phyloP scores from a whole-genome alignment of 2,329 filamentous ascomycete species.

The Talaromyces sp. region DNA sequence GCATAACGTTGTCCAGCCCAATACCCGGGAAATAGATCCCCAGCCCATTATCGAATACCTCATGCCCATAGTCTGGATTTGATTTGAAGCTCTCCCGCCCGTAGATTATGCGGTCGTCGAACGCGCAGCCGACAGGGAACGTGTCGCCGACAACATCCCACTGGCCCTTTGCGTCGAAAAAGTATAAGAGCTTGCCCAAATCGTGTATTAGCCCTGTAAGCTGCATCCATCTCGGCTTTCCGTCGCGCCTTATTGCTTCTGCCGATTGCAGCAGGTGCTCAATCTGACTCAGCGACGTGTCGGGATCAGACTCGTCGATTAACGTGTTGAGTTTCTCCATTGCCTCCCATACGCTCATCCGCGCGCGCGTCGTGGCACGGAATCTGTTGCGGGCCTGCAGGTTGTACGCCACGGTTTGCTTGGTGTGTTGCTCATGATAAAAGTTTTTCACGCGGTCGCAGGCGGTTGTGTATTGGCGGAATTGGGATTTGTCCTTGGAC shows the following conservation, averaged over 20 bases:
- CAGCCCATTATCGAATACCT: conserved; percentile 69
- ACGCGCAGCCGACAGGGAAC: conserved; percentile 46
- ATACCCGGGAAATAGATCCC: conserved; percentile 79
- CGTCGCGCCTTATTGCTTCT: conserved; percentile 80
- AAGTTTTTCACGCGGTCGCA: conserved; percentile 83
- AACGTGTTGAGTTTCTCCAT: conserved; percentile 90
- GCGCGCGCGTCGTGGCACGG: conserved; percentile 62
- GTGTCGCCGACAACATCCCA: conserved; percentile 82
- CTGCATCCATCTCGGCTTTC: conserved; percentile 50
- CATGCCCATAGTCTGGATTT: conserved; percentile 71
- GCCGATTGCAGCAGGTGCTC: conserved; percentile 85
- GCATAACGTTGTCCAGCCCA: conserved; percentile 82
- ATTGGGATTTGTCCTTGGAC: conserved; percentile 73
- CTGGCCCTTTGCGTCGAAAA: conserved; percentile 73
- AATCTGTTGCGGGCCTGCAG: conserved; percentile 72
- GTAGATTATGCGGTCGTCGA: conserved; percentile 73
- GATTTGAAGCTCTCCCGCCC: conserved; percentile 66
- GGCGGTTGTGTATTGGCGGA: conserved; percentile 78
- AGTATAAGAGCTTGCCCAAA: conserved; percentile 46
- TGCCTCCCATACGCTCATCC: conserved; percentile 86
- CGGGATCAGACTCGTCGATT: conserved; percentile 86
- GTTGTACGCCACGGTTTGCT: conserved; percentile 66
- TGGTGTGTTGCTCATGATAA: conserved; percentile 69
- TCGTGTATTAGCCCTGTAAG: conserved; percentile 49
- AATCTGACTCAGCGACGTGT: conserved; percentile 83